Base-by-base conservation (phyloP, 352 stramenopile genomes). In the Phytophthora litchii region DNA sequence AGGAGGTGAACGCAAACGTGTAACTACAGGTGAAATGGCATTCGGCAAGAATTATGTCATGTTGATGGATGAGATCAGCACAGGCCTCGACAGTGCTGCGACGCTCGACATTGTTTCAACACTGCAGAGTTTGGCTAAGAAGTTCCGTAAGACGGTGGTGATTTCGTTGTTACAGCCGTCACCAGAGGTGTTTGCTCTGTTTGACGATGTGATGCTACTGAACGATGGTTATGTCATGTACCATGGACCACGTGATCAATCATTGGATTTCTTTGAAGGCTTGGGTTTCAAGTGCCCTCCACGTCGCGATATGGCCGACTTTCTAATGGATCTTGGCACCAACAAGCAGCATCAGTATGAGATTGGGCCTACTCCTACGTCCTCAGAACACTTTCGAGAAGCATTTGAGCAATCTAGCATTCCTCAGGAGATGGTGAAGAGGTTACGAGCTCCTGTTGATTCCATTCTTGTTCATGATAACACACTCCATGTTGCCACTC, bases 21-120 rank as follows among this genome's bases (percentile, higher is more conserved):
- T 63, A 11, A 63, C 45, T 5, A 49, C 37, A 8, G 83, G 74
- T n/a, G 83, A 86, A 36, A 89, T 95, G 58, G 53, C 93, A n/a
- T 64, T 95, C 6, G 90, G 77, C 6, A 68, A 87, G 36, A 81
- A 80, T 12, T 23, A 44, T 8, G 67, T 89, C 7, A 48, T 87
- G 12, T n/a, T 93, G 47, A 81, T 86, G 64, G 93, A 98, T 65
- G 84, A 96, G 70, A 97, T 98, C 62, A 92, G 78, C 49, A 98
- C 91, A 16, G 93, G 94, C 1, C 79, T 98, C 17, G 93, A 98
- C 76, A 83, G 75, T 27, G 81, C 89, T 7, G 94, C 89, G 11
- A 95, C 91, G 5, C 94, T 79, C 54, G 92, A 98, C 56, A 97
- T 98, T 56, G 17, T 94, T 4, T 34, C 42, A 10, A 54, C 34